These are phyloP conservation scores for Fusarium keratoplasticum DNA, from an alignment of 2,329 filamentous ascomycete species.

Conservation along the genomic window DNA sequence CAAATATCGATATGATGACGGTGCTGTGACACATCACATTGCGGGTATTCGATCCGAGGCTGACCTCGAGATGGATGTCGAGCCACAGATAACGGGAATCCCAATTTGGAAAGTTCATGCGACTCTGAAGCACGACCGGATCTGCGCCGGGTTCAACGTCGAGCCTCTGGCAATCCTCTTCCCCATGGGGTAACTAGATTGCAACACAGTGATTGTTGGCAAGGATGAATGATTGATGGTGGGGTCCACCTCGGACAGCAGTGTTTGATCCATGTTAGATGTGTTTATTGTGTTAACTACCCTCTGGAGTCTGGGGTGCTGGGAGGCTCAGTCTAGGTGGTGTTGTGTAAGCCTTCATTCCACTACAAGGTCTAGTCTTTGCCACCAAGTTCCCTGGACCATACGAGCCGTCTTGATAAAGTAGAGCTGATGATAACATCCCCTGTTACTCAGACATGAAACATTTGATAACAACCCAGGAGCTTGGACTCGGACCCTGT, in stretches of 20 bases:
- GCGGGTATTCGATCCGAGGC: neutral
- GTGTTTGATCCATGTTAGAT: neutral
- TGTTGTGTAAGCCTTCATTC: neutral
- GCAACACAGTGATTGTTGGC: neutral
- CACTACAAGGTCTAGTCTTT: neutral
- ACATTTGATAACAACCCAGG: conserved; percentile 7
- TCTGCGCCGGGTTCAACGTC: neutral
- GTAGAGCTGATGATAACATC: neutral
- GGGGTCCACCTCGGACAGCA: neutral
- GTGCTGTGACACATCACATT: neutral
- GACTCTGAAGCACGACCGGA: neutral
- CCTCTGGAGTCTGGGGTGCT: neutral
- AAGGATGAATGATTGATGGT: neutral
- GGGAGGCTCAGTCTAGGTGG: neutral
- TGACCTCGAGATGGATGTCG: neutral
- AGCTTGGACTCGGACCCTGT: neutral
- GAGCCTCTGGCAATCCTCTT: conserved; percentile 23
- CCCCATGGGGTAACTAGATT: conserved; percentile 36
- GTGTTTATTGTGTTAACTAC: neutral
- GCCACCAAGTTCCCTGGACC: neutral
- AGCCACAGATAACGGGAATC: neutral
- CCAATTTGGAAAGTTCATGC: neutral
- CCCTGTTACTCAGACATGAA: neutral
- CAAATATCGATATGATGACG: neutral
- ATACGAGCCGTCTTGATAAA: neutral